Base-by-base conservation (phyloP, 1,139 yeast genomes). In the Tardiomyces blankii region DNA sequence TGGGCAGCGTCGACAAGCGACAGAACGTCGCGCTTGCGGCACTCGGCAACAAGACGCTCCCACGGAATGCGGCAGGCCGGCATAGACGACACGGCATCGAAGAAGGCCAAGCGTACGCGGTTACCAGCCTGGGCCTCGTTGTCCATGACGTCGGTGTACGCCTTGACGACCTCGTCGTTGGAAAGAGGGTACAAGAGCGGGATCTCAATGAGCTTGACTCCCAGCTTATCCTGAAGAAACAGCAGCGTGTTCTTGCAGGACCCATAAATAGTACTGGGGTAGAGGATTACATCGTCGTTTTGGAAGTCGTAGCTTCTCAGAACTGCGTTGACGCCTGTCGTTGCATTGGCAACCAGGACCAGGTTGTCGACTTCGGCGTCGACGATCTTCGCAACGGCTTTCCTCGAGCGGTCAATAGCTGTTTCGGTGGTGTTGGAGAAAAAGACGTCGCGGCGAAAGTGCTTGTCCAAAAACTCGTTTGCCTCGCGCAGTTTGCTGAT, bases 1-100 rank as follows among this genome's bases (percentile, higher is more conserved):
- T 83, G 91, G 2, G 91, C 88, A 12, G 82, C 91, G 58, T 83
- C 93, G 30, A 83, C 70, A 40, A 80, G 62, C 2, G 86, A 76
- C 41, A 79, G 54, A 6, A 77, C 74, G 9, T 64, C 62, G 48
- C 75, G 63, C 44, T 74, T 59, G 14, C 64, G 62, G 54, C 86
- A 78, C 42, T 76, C 60, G n/a, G 61, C 52, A 2, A 71, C 67
- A 46, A 82, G 54, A 47, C 67, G 58, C 49, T 72, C 72, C 61
- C 71, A 81, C 0, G 93, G 91, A 39, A 80, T 58, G 23, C 66
- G 58, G 9, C 73, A 73, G 2, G 82, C 82, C 0, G 91, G 91
- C 74, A 74, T 71, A 2, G 88, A 80, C 16, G 76, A 64, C 28
- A 82, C 72, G 12, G 78, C 67, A 54, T 83, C 91, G 57, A 80